Evolutionary conservation across 306 rosid genomes (phyloP).

Genomic region (Cicer cuneatum): DNA sequence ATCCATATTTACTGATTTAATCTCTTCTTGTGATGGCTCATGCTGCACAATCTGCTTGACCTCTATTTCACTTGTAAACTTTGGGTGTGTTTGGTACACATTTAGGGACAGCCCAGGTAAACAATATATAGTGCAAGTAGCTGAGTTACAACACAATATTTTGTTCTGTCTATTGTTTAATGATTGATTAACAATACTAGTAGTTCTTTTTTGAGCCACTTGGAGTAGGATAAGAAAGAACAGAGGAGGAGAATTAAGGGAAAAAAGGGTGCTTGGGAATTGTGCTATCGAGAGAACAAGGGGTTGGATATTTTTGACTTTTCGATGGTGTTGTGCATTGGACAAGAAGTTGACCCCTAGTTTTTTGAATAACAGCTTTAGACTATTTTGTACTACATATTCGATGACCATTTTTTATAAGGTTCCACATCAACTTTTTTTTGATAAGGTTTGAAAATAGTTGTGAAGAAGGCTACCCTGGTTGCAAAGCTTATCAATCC

Average conservation of each 20-base stretch:
- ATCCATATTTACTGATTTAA: background rate
- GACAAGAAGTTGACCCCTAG: background rate
- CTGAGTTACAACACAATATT: background rate
- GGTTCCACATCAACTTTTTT: too few species aligned
- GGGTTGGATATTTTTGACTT: background rate
- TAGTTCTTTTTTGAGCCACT: background rate
- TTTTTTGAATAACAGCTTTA: background rate
- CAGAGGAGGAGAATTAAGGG: background rate
- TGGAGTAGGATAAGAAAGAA: too few species aligned
- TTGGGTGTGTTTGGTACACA: constrained; percentile 6
- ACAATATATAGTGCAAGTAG: background rate
- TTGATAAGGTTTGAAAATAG: too few species aligned
- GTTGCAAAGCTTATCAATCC: too few species aligned
- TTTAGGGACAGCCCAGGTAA: background rate
- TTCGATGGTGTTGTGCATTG: background rate
- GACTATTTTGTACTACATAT: background rate
- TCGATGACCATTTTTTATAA: background rate
- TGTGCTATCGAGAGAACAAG: background rate
- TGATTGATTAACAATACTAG: background rate
- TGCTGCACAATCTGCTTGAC: background rate
- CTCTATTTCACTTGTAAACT: background rate
- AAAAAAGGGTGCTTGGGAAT: background rate
- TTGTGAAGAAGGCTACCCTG: too few species aligned
- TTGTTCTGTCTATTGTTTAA: background rate
- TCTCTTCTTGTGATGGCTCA: background rate